These are phyloP conservation scores for Trifolium pratense DNA, from an alignment of 306 rosid genomes.

Conservation along the genomic window DNA sequence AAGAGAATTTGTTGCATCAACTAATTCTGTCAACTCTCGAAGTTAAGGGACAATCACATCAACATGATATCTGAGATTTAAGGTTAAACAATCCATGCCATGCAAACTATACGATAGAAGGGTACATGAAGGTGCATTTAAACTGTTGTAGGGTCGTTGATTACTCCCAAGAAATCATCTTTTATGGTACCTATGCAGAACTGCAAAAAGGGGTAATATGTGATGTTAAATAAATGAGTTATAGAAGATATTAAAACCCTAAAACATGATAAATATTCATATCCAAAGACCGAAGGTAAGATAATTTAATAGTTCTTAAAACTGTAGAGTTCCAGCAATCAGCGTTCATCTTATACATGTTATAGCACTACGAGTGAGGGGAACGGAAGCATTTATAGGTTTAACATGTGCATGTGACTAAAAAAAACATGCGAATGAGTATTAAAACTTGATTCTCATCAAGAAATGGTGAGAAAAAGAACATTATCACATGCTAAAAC, in stretches of 20 bases:
- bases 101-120: conserved; percentile 1
- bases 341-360: too few species aligned
- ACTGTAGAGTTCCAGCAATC: too few species aligned
- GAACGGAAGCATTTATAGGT: too few species aligned
- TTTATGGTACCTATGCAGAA: conserved; percentile 97
- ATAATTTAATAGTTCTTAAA: background rate
- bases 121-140: conserved; percentile 34
- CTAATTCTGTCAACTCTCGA: background rate
- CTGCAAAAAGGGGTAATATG: conserved; percentile 48
- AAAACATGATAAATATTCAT: conserved; percentile 3
- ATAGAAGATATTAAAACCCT: background rate
- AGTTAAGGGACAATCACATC: background rate
- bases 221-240: background rate
- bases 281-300: background rate
- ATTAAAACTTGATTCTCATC: too few species aligned
- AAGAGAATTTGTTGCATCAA: conserved; percentile 12
- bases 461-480: too few species aligned
- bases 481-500: too few species aligned
- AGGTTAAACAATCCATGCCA: conserved; percentile 28
- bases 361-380: too few species aligned
- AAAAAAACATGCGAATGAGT: too few species aligned
- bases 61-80: conserved; percentile 9
- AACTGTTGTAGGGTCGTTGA: conserved; percentile 77
- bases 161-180: conserved; percentile 98
- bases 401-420: too few species aligned